Evolutionary conservation across 192 early-diverging fungal species (phyloP).

Genomic region (Backusella westeae): DNA sequence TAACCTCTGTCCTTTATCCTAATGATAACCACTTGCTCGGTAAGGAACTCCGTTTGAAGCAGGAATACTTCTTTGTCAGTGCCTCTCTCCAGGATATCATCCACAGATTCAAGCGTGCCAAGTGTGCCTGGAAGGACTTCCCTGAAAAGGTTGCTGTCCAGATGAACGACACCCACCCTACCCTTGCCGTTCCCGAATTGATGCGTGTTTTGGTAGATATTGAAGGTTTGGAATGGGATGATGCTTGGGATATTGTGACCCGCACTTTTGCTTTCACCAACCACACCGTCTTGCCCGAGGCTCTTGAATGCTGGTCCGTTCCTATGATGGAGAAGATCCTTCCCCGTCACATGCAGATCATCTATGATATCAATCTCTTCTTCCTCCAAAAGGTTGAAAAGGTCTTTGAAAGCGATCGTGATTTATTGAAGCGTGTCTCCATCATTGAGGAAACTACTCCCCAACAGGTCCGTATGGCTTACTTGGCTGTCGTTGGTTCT

Average conservation of each 20-base stretch:
- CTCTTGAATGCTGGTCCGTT: conserved; percentile 97
- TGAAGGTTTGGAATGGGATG: conserved; percentile 90
- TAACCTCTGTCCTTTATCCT: conserved; percentile 94
- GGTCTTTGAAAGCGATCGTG: conserved; percentile 83
- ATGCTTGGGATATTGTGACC: conserved; percentile 90
- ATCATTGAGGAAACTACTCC: conserved; percentile 93
- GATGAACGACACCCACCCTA: conserved; percentile 98
- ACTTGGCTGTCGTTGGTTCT: conserved; percentile 89
- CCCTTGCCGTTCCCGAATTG: conserved; percentile 90
- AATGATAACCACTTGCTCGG: conserved; percentile 98
- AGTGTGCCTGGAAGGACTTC: conserved; percentile 83
- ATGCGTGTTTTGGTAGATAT: conserved; percentile 92
- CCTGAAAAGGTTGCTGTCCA: conserved; percentile 94
- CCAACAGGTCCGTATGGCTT: conserved; percentile 98
- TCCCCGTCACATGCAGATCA: conserved; percentile 97
- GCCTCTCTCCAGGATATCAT: conserved; percentile 89
- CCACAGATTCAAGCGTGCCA: conserved; percentile 91
- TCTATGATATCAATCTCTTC: conserved; percentile 99
- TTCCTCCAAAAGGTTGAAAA: conserved; percentile 95
- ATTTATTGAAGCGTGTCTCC: conserved; percentile 80
- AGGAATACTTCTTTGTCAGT: conserved; percentile 96
- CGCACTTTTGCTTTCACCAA: conserved; percentile 97
- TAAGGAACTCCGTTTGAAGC: conserved; percentile 95
- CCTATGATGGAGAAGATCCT: conserved; percentile 90
- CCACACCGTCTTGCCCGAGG: conserved; percentile 98